Percentiles rank a stretch among this genome's conserved stretches.
phyloP scores from a whole-genome alignment of 192 early-diverging fungal genomes.

The Phycomyces blakesleeanus region DNA sequence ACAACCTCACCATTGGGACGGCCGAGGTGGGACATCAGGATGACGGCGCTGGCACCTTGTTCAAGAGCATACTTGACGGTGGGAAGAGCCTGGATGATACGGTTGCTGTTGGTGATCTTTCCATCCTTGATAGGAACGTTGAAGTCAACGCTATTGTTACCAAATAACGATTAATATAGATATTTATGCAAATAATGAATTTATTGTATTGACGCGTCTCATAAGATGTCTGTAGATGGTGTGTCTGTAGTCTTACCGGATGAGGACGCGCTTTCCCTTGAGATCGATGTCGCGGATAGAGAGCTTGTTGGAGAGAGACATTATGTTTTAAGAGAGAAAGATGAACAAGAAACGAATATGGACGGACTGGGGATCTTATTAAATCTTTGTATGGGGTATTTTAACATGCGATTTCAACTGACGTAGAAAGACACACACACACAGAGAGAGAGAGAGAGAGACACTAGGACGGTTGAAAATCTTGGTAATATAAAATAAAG shows the following conservation, averaged over 20 bases:
- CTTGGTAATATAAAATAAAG: too few relatives aligned
- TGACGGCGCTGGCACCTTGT: slow-evolving; percentile 80
- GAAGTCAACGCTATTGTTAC: slow-evolving; percentile 82
- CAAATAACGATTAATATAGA: neutral
- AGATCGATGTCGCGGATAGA: slow-evolving; percentile 83
- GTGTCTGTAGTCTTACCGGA: slow-evolving; percentile 79
- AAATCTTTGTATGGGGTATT: slow-evolving; percentile 1
- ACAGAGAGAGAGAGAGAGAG: too few relatives aligned
- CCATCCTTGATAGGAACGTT: slow-evolving; percentile 95
- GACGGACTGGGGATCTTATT: slow-evolving; percentile 4
- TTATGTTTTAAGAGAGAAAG: slow-evolving; percentile 26
- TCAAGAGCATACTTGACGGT: slow-evolving; percentile 90
- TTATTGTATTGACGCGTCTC: too few relatives aligned
- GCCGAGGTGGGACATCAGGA: slow-evolving; percentile 96
- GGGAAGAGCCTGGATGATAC: slow-evolving; percentile 91
- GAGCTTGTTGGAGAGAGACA: slow-evolving; percentile 79
- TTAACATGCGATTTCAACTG: neutral
- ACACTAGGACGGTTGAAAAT: too few relatives aligned
- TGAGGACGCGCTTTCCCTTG: slow-evolving; percentile 83
- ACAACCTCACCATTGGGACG: slow-evolving; percentile 90
- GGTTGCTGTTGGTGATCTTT: slow-evolving; percentile 95
- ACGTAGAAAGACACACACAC: too few relatives aligned
- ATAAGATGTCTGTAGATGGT: neutral
- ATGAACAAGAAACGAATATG: slow-evolving; percentile 7
- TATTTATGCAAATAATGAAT: neutral